Evolutionary conservation across 2,329 filamentous ascomycete species (phyloP), one percentile per base, ranked within the genome.

Genomic region (Geosmithia morbida): DNA sequence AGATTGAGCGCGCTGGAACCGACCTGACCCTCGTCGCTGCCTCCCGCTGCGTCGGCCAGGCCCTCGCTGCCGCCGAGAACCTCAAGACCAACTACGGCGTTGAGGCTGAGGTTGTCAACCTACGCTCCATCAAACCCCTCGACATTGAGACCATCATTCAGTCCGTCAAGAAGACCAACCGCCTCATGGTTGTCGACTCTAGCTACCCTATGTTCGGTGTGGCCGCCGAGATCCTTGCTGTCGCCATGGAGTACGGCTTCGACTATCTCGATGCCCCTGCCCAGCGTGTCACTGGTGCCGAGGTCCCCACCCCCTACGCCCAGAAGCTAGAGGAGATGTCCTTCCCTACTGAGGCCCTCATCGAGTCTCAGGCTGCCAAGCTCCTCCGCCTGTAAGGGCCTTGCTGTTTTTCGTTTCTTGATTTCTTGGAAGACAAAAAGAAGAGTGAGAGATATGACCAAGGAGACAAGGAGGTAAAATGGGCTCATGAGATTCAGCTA

Each of bases 121-220:
- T 98, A 61, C 88, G 92, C 60, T 96, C 89, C 56, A 72, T 98
- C 71, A 98, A 97, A 77, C 92, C 92, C 42, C 78, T 98, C 55
- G 92, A 98, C 61, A 77, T 98, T 50, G 89, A 97, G 68, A 77
- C 87, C 55, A 97, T 98, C 60, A 75, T 97, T 67, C 88, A 94
- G 67, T 96, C 89, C 13, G 83, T 98, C 64, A 97, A 98, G 85
- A 98, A 98, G 83, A 98, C 92, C 17, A 84, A 86, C 65, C 85
- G 84, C 61, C 79, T 98, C 52, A 77, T 98, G 66, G 81, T 81
- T 41, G 87, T 98, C 56, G 90, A 97, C 71, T 96, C 88, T 49
- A 92, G 90, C 54, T 98, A 89, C 79, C 92, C 92, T 53, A 86
- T 87, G 60, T 98, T 89, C 63, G 92, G 92, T 64, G 87, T 98